A percentile compares a stretch with the other conserved stretches of the same genome.
phyloP scores from a whole-genome alignment of 179 eudicot species.

The Silene coronaria region DNA sequence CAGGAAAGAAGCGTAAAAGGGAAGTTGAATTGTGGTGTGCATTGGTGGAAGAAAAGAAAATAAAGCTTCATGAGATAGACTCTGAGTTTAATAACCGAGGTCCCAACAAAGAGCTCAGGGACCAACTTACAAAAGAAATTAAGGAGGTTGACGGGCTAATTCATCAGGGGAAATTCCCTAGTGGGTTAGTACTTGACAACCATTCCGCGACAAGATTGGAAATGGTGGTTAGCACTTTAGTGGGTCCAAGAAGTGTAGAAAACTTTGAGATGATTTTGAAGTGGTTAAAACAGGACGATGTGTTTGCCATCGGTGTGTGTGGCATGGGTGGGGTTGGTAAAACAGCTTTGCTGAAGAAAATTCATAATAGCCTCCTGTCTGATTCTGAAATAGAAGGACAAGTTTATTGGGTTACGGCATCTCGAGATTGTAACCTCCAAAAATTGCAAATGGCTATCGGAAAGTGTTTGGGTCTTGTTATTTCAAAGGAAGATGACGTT shows the following conservation, averaged over 20 bases:
- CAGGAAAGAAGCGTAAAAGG: background rate
- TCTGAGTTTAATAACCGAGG: background rate
- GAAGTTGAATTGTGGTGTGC: background rate
- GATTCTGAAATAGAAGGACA: no score
- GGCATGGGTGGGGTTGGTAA: no score
- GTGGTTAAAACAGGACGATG: background rate
- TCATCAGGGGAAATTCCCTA: background rate
- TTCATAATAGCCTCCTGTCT: no score
- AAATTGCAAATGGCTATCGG: background rate
- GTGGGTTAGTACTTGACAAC: background rate
- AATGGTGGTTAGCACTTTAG: background rate
- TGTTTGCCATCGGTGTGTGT: no score
- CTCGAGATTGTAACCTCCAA: background rate
- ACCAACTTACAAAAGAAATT: background rate
- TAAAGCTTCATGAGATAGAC: background rate
- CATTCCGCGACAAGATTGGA: background rate
- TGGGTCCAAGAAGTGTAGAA: background rate
- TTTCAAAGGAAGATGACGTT: background rate
- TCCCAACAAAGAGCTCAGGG: background rate
- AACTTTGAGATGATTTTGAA: background rate
- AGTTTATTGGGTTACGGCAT: conserved; percentile 9
- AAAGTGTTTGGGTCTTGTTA: background rate
- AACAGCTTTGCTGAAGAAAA: no score
- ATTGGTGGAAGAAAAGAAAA: background rate
- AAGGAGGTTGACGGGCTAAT: background rate